A percentile compares a stretch with the other conserved stretches of the same genome.
Conservation (phyloP, 2,329 filamentous ascomycete species). For the Fusarium torreyae region DNA sequence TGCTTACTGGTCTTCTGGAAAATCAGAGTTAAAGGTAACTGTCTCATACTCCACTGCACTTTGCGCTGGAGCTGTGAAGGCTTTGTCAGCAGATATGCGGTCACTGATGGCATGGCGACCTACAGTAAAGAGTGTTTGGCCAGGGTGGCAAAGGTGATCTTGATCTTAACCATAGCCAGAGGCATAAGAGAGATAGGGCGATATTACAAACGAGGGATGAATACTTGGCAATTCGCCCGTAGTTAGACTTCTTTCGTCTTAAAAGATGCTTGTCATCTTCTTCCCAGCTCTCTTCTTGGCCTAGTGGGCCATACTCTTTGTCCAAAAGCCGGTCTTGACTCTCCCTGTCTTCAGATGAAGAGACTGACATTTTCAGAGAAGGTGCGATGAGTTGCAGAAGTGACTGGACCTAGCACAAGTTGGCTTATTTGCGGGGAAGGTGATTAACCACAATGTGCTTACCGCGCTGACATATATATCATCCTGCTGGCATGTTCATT, state of each 20-base stretch:
- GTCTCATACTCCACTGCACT: conserved; percentile 4
- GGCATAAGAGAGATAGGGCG: neutral
- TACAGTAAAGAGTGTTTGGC: neutral
- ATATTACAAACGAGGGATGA: neutral
- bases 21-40: conserved; percentile 8
- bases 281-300: neutral
- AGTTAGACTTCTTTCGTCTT: neutral
- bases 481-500: neutral
- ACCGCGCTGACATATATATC: neutral
- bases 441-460: neutral
- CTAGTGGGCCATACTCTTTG: neutral
- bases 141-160: conserved; percentile 10
- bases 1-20: conserved; percentile 6
- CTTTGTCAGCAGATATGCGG: neutral
- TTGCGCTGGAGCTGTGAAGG: neutral
- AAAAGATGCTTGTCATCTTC: no score
- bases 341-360: neutral
- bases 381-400: fast-evolving
- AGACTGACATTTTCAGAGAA: neutral
- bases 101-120: fast-evolving
- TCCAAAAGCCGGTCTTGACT: neutral
- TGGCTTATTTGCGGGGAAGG: neutral
- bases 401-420: neutral
- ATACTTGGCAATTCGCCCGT: neutral
- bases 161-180: neutral